Conservation (phyloP, 345 rosid genomes). For the Eutrema heterophyllum region DNA sequence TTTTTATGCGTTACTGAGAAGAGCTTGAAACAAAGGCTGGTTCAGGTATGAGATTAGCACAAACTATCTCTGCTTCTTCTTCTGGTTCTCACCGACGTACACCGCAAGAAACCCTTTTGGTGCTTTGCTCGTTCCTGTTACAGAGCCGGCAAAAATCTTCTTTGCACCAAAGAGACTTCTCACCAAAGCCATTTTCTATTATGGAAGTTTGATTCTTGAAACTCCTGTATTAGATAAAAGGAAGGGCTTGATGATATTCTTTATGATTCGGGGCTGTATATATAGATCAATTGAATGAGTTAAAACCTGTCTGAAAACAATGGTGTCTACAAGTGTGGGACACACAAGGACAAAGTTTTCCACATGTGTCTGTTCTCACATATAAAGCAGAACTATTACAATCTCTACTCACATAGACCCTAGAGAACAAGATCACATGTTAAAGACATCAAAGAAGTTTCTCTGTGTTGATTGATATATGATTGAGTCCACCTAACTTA, state of each 20-base stretch:
- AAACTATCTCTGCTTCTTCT: slow-evolving; percentile 36
- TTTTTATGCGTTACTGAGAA: slow-evolving; percentile 41
- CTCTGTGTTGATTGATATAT: no score
- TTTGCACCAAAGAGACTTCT: slow-evolving; percentile 18
- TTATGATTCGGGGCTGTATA: neutral
- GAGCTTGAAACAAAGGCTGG: slow-evolving; percentile 38
- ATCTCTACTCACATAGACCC: no score
- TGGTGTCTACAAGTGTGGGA: neutral
- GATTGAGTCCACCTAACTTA: neutral
- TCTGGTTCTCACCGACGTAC: slow-evolving; percentile 42
- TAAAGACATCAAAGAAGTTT: neutral
- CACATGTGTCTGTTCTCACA: neutral
- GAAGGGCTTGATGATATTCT: neutral
- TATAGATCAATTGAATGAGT: neutral
- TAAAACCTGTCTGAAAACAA: neutral
- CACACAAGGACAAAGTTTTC: neutral
- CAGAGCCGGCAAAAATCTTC: slow-evolving; percentile 28
- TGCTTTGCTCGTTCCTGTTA: slow-evolving; percentile 13
- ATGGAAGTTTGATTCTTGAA: neutral
- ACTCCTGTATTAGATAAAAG: neutral
- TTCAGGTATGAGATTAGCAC: slow-evolving; percentile 43
- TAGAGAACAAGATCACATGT: slow-evolving; percentile 4
- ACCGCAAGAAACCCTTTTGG: slow-evolving; percentile 42
- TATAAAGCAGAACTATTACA: neutral
- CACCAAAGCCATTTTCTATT: neutral